Evolutionary conservation across 2,329 filamentous ascomycete species (phyloP).

Genomic region (Calonectria crousiana): DNA sequence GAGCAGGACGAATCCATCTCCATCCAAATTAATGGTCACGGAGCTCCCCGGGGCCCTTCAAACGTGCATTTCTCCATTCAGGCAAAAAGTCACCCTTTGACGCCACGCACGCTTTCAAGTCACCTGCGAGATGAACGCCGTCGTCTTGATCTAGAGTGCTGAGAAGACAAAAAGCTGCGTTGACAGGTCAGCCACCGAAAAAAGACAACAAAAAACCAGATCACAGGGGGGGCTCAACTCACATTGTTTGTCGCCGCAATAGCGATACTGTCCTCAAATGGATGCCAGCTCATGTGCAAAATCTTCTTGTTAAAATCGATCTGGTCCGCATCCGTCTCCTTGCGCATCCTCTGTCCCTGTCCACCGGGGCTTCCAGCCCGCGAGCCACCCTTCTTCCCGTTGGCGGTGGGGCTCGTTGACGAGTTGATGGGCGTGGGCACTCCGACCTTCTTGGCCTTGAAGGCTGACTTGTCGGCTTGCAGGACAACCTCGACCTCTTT

Average conservation of each 20-base stretch:
- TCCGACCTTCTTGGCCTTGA: slow-evolving; percentile 99
- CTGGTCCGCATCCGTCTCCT: slow-evolving; percentile 98
- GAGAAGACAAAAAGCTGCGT: slow-evolving; percentile 82
- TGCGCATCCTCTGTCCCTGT: slow-evolving; percentile 94
- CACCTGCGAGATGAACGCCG: slow-evolving; percentile 42
- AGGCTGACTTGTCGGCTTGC: slow-evolving; percentile 98
- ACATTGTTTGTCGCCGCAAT: slow-evolving; percentile 99
- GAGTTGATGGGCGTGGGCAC: slow-evolving; percentile 96
- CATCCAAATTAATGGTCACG: slow-evolving; percentile 28
- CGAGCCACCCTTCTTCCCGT: slow-evolving; percentile 89
- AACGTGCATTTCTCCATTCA: slow-evolving; percentile 31
- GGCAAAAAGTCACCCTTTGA: slow-evolving; percentile 26
- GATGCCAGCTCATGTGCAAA: slow-evolving; percentile 99
- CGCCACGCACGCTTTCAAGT: slow-evolving; percentile 32
- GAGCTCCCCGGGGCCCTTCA: slow-evolving; percentile 33
- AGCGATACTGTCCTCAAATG: slow-evolving; percentile 98
- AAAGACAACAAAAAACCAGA: not conserved
- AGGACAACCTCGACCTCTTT: slow-evolving; percentile 98
- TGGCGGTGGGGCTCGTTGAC: slow-evolving; percentile 77
- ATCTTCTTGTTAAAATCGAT: slow-evolving; percentile 99
- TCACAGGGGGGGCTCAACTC: slow-evolving; percentile 58
- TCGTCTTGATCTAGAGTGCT: slow-evolving; percentile 67
- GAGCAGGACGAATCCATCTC: slow-evolving; percentile 33
- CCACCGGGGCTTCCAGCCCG: slow-evolving; percentile 87
- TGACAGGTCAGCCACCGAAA: slow-evolving; percentile 38